Evolutionary conservation across 2,329 filamentous ascomycete species (phyloP), one percentile per base, ranked within the genome.

Genomic region (Raffaelea arxii): DNA sequence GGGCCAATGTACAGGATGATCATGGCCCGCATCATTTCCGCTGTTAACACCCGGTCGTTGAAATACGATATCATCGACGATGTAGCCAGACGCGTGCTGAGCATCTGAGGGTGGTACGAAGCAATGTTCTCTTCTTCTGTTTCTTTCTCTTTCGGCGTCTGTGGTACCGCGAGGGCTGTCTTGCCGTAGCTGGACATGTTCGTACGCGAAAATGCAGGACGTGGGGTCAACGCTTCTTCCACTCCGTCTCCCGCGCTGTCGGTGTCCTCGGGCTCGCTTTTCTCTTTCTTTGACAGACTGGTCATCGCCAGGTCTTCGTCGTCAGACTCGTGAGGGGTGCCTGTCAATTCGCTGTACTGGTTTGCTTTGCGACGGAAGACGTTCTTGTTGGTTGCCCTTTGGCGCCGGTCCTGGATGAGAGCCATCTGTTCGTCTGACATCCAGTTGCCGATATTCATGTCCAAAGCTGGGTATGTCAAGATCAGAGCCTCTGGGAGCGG

Each of bases 1-100:
- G 90, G 89, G 1, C 92, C 92, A 46, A 98, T 86, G 62, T 98
- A 98, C 4, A 98, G 73, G 54, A 98, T 94, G 54, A 98, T 95
- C 90, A 98, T 97, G 52, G 90, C 88, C 25, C 92, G 85, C 84
- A 97, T 96, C 88, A 97, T 95, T 64, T 98, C 92, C 0, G 92
- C 91, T 0, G 88, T 91, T 14, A 98, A 74, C 24, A 98, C 86
- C 24, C 92, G 84, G 63, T 98, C 92, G 62, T 94, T 92, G 64
- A 96, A 94, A 65, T 97, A 97, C 0, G 91, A 96, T 30, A 98
- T 94, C 80, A 95, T 94, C n/a, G 84, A 91, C 0, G 88, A 90
- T 61, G 91, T 94, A 16, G 91, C 90, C 10, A 98, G 76, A n/a
- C 90, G 80, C 1, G 92, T 97, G 55, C 78, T 81, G 51, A 95